Percentiles rank a stretch among this genome's conserved stretches.
Conservation (phyloP, 106 monocot genomes). For the Dendrobium huoshanense region DNA sequence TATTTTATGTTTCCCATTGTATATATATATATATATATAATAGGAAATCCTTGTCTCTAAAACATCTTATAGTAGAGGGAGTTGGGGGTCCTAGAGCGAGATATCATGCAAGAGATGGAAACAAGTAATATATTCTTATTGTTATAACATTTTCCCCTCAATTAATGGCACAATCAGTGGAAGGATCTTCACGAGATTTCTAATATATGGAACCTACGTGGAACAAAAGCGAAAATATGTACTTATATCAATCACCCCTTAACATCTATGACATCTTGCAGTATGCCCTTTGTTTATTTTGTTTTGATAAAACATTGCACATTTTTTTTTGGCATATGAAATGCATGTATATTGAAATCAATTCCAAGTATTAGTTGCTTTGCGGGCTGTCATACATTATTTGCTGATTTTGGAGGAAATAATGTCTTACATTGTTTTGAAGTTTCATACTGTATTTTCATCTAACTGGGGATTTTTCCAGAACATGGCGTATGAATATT, state of each 20-base stretch:
- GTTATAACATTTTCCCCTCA: background rate
- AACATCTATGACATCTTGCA: background rate
- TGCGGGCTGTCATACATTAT: background rate
- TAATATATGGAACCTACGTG: background rate
- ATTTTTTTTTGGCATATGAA: background rate
- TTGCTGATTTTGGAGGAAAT: background rate
- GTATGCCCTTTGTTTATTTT: background rate
- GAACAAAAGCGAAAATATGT: background rate
- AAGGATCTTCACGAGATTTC: background rate
- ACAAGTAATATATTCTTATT: too few relatives aligned
- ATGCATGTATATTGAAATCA: background rate
- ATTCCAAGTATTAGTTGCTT: too few relatives aligned
- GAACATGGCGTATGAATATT: slow-evolving; percentile 48
- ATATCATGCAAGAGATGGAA: too few relatives aligned
- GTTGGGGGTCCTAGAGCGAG: too few relatives aligned
- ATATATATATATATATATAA: too few relatives aligned
- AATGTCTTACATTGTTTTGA: background rate
- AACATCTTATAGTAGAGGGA: too few relatives aligned
- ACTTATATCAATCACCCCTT: background rate
- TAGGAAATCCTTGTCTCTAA: too few relatives aligned
- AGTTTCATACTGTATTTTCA: background rate
- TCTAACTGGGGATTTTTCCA: slow-evolving; percentile 15
- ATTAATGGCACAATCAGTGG: background rate
- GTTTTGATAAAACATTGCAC: background rate
- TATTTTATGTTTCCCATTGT: too few relatives aligned